A percentile compares a stretch with the other conserved stretches of the same genome.
phyloP scores from a whole-genome alignment of 2,329 filamentous ascomycete genomes.

The Fusarium pseudograminearum region DNA sequence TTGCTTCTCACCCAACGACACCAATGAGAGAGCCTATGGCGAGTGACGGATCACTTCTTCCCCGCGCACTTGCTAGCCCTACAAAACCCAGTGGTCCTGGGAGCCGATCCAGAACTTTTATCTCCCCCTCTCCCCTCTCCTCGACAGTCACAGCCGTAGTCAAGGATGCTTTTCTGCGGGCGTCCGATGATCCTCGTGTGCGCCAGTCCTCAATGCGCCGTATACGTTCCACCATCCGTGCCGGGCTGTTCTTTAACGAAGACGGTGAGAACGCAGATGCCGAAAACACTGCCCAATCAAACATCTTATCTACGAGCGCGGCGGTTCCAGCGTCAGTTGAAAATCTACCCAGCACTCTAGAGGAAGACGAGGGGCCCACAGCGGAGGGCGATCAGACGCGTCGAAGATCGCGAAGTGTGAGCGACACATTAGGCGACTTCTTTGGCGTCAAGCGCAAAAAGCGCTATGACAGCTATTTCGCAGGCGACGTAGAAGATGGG shows the following conservation, averaged over 20 bases:
- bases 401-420: conserved; percentile 55
- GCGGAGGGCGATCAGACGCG: conserved; percentile 39
- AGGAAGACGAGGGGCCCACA: conserved; percentile 31
- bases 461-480: conserved; percentile 41
- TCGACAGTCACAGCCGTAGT: conserved; percentile 70
- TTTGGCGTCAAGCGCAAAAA: conserved; percentile 54
- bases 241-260: conserved; percentile 67
- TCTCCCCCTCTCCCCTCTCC: conserved; percentile 70
- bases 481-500: conserved; percentile 42
- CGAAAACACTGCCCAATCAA: conserved; percentile 25
- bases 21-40: conserved; percentile 49
- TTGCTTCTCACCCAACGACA: conserved; percentile 50
- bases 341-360: conserved; percentile 39
- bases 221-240: conserved; percentile 63
- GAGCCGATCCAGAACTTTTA: conserved; percentile 60
- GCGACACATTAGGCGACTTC: conserved; percentile 57
- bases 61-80: conserved; percentile 46
- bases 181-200: conserved; percentile 55
- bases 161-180: conserved; percentile 65
- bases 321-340: conserved; percentile 46
- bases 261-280: conserved; percentile 52
- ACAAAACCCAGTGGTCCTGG: conserved; percentile 46
- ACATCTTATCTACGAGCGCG: conserved; percentile 33
- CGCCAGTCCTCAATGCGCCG: conserved; percentile 61
- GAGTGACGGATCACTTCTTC: conserved; percentile 47